A percentile compares a stretch with the other conserved stretches of the same genome.
phyloP scores from a whole-genome alignment of 805 yeast genomes.

The Diddensiella caesifluorescens region DNA sequence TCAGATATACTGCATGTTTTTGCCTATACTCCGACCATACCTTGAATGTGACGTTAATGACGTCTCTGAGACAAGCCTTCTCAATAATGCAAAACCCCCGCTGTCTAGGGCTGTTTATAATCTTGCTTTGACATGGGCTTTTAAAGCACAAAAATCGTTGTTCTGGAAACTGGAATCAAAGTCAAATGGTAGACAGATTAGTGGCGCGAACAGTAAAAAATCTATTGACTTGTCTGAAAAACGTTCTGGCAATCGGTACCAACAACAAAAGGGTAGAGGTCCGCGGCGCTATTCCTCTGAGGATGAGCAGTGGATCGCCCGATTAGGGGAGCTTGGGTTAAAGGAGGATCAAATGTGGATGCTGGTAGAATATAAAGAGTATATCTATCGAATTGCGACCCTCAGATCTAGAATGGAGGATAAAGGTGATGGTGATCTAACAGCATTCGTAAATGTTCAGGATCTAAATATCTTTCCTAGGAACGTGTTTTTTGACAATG shows the following conservation, averaged over 20 bases:
- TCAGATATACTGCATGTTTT: conserved; percentile 74
- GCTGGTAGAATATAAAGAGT: conserved; percentile 61
- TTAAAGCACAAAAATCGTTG: conserved; percentile 56
- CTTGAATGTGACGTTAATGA: conserved; percentile 71
- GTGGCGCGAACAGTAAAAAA: too few relatives aligned
- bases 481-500: conserved; percentile 20
- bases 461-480: conserved; percentile 16
- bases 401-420: conserved; percentile 5
- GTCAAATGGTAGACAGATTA: too few relatives aligned
- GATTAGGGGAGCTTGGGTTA: conserved; percentile 68
- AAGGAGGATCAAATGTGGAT: conserved; percentile 77
- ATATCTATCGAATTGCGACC: conserved; percentile 42
- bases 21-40: conserved; percentile 73
- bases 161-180: conserved; percentile 59
- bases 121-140: conserved; percentile 64
- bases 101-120: conserved; percentile 60
- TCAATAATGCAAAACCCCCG: conserved; percentile 64
- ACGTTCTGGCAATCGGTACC: too few relatives aligned
- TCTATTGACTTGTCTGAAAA: too few relatives aligned
- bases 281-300: conserved; percentile 24
- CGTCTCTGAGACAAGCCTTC: conserved; percentile 59
- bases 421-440: not conserved
- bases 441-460: conserved; percentile 10
- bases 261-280: too few relatives aligned
- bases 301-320: conserved; percentile 52